Evolutionary conservation across 345 rosid species (phyloP).

Genomic region (Abelmoschus esculentus): DNA sequence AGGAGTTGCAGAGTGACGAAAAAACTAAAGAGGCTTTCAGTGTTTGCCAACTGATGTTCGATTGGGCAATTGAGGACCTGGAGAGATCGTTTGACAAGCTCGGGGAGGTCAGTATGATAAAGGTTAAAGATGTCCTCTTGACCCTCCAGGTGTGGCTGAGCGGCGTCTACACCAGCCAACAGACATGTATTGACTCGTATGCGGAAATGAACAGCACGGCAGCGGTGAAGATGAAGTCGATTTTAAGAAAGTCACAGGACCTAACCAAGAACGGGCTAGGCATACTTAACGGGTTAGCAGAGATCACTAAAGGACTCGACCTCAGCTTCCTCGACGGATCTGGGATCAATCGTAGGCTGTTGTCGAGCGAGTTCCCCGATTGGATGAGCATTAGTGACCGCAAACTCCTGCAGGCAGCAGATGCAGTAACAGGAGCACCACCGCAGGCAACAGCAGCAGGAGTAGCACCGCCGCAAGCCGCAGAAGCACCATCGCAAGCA

Average conservation of each 20-base stretch:
- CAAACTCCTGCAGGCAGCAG: neutral
- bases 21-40: neutral
- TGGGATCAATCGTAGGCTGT: slow-evolving; percentile 21
- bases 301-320: neutral
- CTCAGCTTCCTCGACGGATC: neutral
- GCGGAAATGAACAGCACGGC: neutral
- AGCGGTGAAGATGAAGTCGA: neutral
- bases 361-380: slow-evolving; percentile 3
- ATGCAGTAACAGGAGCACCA: too few relatives aligned
- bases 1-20: neutral
- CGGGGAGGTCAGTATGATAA: neutral
- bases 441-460: neutral
- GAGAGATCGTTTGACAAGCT: neutral
- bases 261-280: neutral
- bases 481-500: too few relatives aligned
- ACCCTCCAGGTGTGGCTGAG: neutral
- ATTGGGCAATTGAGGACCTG: neutral
- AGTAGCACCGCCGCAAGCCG: too few relatives aligned
- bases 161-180: neutral
- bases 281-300: neutral
- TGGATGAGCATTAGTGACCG: neutral
- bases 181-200: neutral
- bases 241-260: neutral
- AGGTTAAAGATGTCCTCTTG: neutral
- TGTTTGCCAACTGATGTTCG: neutral